A percentile compares a stretch with the other conserved stretches of the same genome.
Conservation (phyloP, 192 early-diverging fungal species). For the Backusella morwellensis region DNA sequence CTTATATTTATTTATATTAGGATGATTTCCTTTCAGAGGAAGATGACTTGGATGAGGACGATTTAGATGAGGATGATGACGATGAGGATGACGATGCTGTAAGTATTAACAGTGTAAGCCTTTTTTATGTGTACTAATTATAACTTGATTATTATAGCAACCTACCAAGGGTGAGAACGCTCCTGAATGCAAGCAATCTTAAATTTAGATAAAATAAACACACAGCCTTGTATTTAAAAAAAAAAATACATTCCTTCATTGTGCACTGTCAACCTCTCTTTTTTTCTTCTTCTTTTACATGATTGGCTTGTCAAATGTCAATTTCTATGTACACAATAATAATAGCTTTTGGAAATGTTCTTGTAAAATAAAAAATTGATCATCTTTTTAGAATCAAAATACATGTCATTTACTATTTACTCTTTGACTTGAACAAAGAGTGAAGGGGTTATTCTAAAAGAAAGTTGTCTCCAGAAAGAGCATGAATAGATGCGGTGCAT, state of each 20-base stretch:
- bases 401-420: neutral
- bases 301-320: neutral
- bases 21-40: constrained; percentile 64
- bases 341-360: neutral
- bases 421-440: neutral
- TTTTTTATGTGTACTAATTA: neutral
- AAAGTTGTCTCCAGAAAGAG: neutral
- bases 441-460: neutral
- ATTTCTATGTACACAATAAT: neutral
- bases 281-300: neutral
- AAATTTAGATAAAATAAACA: constrained; percentile 15
- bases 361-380: constrained; percentile 5
- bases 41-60: constrained; percentile 48
- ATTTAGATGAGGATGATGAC: constrained; percentile 67
- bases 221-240: neutral
- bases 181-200: constrained; percentile 57
- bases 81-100: constrained; percentile 65
- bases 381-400: constrained; percentile 2
- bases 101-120: constrained; percentile 23
- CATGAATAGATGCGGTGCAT: neutral
- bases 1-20: constrained; percentile 13
- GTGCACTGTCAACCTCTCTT: neutral
- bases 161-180: constrained; percentile 53
- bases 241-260: neutral
- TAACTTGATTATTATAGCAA: constrained; percentile 16